phyloP scores from a whole-genome alignment of 495 filamentous ascomycete species.

The Penicillium simplicissimum region DNA sequence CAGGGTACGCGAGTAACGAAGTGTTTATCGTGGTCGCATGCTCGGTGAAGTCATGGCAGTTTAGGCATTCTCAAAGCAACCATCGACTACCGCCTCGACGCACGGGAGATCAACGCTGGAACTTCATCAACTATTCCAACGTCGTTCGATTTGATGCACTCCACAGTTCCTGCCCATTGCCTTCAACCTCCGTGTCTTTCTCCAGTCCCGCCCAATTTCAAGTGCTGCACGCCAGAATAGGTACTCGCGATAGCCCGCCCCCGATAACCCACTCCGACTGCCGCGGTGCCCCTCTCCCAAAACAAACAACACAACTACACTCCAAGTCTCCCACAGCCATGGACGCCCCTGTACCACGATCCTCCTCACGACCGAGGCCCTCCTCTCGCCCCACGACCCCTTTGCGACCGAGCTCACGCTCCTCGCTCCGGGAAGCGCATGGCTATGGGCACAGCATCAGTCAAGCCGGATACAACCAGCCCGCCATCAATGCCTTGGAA shows the following conservation, averaged over 20 bases:
- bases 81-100: background rate
- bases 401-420: constrained; percentile 85
- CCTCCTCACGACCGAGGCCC: constrained; percentile 43
- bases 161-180: background rate
- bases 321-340: constrained; percentile 18
- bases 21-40: background rate
- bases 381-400: constrained; percentile 88
- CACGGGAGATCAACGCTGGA: background rate
- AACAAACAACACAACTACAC: background rate
- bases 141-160: background rate
- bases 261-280: background rate
- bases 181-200: background rate
- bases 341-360: constrained; percentile 37
- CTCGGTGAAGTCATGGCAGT: background rate
- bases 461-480: constrained; percentile 51
- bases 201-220: background rate
- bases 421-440: constrained; percentile 74
- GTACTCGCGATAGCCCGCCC: background rate
- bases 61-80: background rate
- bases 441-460: constrained; percentile 50
- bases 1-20: background rate
- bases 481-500: constrained; percentile 81
- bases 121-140: background rate
- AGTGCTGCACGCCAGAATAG: background rate
- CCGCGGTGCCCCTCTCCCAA: constrained; percentile 6